phyloP scores from a whole-genome alignment of 305 asterid genomes.

The Fraxinus velutina region DNA sequence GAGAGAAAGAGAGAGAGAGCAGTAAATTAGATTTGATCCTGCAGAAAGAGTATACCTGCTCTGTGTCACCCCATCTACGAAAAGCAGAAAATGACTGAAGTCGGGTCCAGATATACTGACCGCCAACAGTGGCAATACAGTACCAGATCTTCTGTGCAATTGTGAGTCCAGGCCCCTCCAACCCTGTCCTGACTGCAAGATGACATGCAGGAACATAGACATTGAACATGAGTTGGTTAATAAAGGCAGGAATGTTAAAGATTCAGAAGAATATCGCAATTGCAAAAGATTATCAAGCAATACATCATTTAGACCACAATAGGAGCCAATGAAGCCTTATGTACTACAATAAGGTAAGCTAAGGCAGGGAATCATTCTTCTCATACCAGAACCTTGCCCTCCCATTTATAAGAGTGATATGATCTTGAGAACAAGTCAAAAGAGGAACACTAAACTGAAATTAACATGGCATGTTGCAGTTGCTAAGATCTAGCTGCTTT shows the following conservation, averaged over 20 bases:
- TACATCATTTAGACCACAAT: background rate
- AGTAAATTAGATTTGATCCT: slow-evolving; percentile 8
- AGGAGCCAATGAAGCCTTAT: background rate
- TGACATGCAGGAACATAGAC: slow-evolving; percentile 16
- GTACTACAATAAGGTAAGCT: background rate
- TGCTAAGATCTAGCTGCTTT: background rate
- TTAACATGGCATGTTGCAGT: background rate
- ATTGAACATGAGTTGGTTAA: slow-evolving; percentile 7
- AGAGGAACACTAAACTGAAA: background rate
- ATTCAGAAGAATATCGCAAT: background rate
- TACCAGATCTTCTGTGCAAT: slow-evolving; percentile 87
- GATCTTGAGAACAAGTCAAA: background rate
- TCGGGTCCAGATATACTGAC: slow-evolving; percentile 88
- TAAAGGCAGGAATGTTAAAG: background rate
- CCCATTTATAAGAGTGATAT: background rate
- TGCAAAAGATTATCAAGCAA: background rate
- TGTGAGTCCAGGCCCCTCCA: slow-evolving; percentile 57
- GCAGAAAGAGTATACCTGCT: slow-evolving; percentile 52
- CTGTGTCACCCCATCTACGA: slow-evolving; percentile 96
- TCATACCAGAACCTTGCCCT: background rate
- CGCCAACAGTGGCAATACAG: slow-evolving; percentile 86
- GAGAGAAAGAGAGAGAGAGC: background rate
- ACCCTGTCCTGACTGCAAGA: slow-evolving; percentile 46
- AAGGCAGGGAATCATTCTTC: background rate
- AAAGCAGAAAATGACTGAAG: slow-evolving; percentile 94